Evolutionary conservation across 2,329 filamentous ascomycete genomes (phyloP), one percentile per base, ranked within the genome.

Genomic region (Venturia aucupariae): DNA sequence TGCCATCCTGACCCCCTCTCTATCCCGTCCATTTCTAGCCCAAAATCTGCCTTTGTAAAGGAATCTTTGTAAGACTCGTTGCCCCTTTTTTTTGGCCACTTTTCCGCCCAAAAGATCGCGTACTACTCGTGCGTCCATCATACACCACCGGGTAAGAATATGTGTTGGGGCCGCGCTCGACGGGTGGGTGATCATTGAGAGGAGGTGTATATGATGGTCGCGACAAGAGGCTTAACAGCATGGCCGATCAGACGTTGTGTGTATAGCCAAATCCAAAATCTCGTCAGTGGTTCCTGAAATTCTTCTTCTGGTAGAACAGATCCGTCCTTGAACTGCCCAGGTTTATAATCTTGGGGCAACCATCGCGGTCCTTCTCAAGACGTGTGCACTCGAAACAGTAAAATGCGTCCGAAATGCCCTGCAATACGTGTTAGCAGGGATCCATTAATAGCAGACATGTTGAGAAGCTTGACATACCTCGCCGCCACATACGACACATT

Each of bases 311-410:
- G 75, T 88, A 86, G 70, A 87, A 85, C 78, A 97, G 82, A 83
- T 99, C 94, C 73, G 94, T 99, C 78, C 94, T 86, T 66, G 89
- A 94, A 81, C 90, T 96, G 51, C 94, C 94, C 73, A 99, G 79
- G 75, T 99, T 99, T 75, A 99, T 97, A 77, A 99, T 99, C 85
- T 99, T 99, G 63, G 94, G 94, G 77, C 94, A 99, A 2, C 94
- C 94, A 74, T 99, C 94, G 67, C 94, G 83, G 75, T 99, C 94
- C 79, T 97, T 99, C 76, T 99, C 94, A 19, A 99, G 80, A 8
- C 94, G 85, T 66, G 94, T 99, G 76, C 94, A 99, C 79, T 99
- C 94, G 74, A 97, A 97, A 82, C 94, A 99, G 81, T 99, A 99
- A 78, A 97, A 97, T 61, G 94, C 94, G 76, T 99, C 94, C 41